Evolutionary conservation across 768 basidiomycete species (phyloP).

Genomic region (Lentinula aciculospora): DNA sequence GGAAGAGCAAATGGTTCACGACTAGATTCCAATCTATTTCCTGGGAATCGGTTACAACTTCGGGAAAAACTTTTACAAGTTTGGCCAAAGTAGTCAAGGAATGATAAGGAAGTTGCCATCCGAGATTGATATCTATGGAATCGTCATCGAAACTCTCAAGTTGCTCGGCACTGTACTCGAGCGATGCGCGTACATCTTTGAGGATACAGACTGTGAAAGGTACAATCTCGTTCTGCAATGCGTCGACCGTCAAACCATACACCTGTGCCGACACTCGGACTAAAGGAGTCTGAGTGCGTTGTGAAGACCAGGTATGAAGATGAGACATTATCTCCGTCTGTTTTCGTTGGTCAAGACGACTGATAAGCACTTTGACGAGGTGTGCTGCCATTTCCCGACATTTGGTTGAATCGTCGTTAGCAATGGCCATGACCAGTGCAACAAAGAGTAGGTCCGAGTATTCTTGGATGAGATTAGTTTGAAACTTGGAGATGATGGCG

Average conservation of each 20-base stretch:
- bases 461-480: constrained; percentile 64
- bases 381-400: constrained; percentile 87
- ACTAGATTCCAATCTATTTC: constrained; percentile 61
- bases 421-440: constrained; percentile 85
- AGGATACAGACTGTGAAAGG: constrained; percentile 45
- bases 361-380: constrained; percentile 73
- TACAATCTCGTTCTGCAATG: constrained; percentile 40
- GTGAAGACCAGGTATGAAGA: constrained; percentile 73
- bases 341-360: constrained; percentile 56
- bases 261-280: constrained; percentile 75
- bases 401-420: constrained; percentile 88
- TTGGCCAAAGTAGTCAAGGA: constrained; percentile 63
- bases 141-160: constrained; percentile 35
- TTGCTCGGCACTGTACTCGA: constrained; percentile 37
- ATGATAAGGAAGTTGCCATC: constrained; percentile 85
- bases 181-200: constrained; percentile 47
- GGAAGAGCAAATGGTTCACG: constrained; percentile 68
- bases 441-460: constrained; percentile 89
- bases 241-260: constrained; percentile 76
- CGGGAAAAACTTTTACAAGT: constrained; percentile 51
- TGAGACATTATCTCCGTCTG: constrained; percentile 57
- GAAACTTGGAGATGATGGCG: constrained; percentile 82
- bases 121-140: constrained; percentile 47
- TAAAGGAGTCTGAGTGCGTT: constrained; percentile 54
- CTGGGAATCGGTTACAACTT: constrained; percentile 35